A percentile compares a stretch with the other conserved stretches of the same genome.
Evolutionary conservation across 164 flowering plant genomes (phyloP).

Genomic region (Cinnamomum chago): DNA sequence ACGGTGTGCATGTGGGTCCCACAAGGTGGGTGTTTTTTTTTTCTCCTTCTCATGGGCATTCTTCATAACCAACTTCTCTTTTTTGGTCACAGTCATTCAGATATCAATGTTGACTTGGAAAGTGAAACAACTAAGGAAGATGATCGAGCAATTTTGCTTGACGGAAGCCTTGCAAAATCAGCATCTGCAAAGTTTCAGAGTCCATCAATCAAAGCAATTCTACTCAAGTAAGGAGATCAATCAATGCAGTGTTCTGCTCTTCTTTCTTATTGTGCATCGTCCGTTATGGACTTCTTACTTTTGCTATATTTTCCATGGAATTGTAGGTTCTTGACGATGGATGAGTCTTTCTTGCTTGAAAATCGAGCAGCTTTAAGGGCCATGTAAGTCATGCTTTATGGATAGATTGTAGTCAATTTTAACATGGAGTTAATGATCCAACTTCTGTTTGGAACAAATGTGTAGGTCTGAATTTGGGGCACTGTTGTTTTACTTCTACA

Average conservation of each 20-base stretch:
- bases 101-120: conserved; percentile 73
- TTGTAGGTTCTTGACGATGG: conserved; percentile 80
- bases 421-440: not conserved
- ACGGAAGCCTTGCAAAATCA: conserved; percentile 87
- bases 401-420: not conserved
- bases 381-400: conserved; percentile 45
- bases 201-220: conserved; percentile 60
- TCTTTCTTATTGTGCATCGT: not conserved
- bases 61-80: not conserved
- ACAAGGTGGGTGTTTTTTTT: no score
- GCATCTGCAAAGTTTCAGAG: conserved; percentile 56
- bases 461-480: conserved; percentile 89
- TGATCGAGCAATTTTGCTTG: conserved; percentile 79
- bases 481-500: conserved; percentile 66
- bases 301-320: not conserved
- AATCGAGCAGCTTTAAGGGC: conserved; percentile 72
- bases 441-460: not conserved
- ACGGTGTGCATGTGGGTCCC: no score
- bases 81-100: conserved; percentile 71
- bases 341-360: conserved; percentile 82
- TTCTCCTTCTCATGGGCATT: not conserved
- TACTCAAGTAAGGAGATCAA: conserved; percentile 50
- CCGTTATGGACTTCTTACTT: not conserved
- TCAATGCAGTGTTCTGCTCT: not conserved
- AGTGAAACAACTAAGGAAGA: conserved; percentile 67